Percentiles rank a stretch among this genome's conserved stretches.
phyloP scores from a whole-genome alignment of 164 flowering plant species.

The Magnolia changhungtana region DNA sequence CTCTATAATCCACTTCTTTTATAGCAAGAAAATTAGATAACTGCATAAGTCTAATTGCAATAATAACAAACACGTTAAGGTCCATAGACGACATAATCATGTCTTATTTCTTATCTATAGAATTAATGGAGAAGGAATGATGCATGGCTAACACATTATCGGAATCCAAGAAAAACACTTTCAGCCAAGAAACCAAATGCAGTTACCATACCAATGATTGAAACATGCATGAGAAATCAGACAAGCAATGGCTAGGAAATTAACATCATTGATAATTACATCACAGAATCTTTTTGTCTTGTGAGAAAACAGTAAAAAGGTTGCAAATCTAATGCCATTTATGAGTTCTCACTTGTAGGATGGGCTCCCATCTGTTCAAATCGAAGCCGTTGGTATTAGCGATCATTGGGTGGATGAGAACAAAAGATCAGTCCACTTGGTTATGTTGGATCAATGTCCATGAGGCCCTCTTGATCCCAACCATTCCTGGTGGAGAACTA shows the following conservation, averaged over 20 bases:
- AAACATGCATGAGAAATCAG: neutral
- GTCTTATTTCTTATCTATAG: neutral
- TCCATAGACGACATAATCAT: no score
- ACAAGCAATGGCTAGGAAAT: no score
- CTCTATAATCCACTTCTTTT: no score
- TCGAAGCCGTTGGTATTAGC: neutral
- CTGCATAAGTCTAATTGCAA: no score
- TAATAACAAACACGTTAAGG: no score
- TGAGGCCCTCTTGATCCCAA: no score
- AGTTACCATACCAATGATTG: neutral
- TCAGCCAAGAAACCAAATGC: neutral
- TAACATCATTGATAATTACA: no score
- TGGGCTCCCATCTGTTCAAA: neutral
- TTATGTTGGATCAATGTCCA: no score
- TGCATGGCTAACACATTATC: neutral
- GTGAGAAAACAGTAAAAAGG: neutral
- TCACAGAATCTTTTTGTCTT: neutral
- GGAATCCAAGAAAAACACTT: neutral
- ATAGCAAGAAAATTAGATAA: no score
- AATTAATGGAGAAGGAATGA: neutral
- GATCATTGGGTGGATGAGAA: neutral
- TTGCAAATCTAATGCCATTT: neutral
- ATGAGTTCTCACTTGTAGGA: neutral
- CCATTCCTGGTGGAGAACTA: no score
- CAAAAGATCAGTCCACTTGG: no score